Conservation (phyloP, 2,329 filamentous ascomycete species). For the Massarina eburnea region DNA sequence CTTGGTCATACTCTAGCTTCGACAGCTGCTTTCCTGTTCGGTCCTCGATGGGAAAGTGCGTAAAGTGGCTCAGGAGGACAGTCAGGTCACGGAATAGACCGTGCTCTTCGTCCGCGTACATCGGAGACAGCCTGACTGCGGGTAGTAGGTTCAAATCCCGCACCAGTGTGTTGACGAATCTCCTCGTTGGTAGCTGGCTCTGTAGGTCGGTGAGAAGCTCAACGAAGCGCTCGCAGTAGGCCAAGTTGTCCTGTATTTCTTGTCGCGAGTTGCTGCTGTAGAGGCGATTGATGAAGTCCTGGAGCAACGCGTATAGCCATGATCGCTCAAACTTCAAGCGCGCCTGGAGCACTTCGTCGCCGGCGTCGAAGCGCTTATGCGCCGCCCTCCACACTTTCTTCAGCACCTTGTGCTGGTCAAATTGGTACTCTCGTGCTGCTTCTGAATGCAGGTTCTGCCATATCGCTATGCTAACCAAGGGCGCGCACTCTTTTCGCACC, state of each 20-base stretch:
- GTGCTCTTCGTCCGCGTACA: slow-evolving; percentile 75
- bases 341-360: slow-evolving; percentile 76
- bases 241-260: slow-evolving; percentile 60
- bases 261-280: slow-evolving; percentile 51
- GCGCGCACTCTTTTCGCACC: slow-evolving; percentile 93
- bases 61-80: slow-evolving; percentile 80
- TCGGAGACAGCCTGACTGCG: slow-evolving; percentile 73
- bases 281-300: slow-evolving; percentile 78
- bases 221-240: slow-evolving; percentile 90
- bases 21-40: slow-evolving; percentile 79
- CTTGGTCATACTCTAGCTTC: slow-evolving; percentile 72
- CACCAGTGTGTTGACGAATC: slow-evolving; percentile 88
- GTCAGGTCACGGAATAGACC: slow-evolving; percentile 78
- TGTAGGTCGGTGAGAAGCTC: slow-evolving; percentile 89
- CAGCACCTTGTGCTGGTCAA: slow-evolving; percentile 73
- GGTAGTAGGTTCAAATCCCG: slow-evolving; percentile 83
- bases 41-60: slow-evolving; percentile 87
- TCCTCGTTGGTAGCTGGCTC: slow-evolving; percentile 88
- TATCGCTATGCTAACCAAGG: slow-evolving; percentile 88
- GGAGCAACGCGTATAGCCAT: slow-evolving; percentile 84
- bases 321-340: slow-evolving; percentile 86
- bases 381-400: slow-evolving; percentile 90
- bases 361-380: slow-evolving; percentile 81
- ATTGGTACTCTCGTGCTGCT: slow-evolving; percentile 67
- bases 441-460: slow-evolving; percentile 93